Conservation (phyloP, 2,329 filamentous ascomycete species). For the Diaporthe aspalathi region DNA sequence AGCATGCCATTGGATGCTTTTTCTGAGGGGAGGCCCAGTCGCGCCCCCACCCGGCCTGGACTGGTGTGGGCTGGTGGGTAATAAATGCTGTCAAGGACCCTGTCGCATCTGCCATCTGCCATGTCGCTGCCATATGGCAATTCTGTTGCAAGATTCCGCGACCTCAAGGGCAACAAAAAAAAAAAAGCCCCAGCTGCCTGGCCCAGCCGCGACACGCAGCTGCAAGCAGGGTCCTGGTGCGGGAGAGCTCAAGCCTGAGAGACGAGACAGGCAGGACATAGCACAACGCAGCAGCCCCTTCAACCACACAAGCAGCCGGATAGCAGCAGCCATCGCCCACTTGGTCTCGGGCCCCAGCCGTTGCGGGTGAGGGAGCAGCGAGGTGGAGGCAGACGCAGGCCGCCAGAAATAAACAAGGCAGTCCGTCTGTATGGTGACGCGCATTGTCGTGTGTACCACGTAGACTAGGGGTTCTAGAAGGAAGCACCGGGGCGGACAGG, state of each 20-base stretch:
- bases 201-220: slow-evolving; percentile 26
- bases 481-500: slow-evolving; percentile 17
- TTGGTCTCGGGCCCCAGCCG: slow-evolving; percentile 3
- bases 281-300: slow-evolving; percentile 19
- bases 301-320: not conserved
- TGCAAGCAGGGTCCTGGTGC: slow-evolving; percentile 28
- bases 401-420: slow-evolving; percentile 32
- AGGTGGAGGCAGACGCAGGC: slow-evolving; percentile 17
- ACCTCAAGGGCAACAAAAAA: not conserved
- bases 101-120: slow-evolving; percentile 32
- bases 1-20: slow-evolving; percentile 23
- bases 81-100: slow-evolving; percentile 28
- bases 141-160: slow-evolving; percentile 22
- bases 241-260: not conserved
- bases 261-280: not conserved
- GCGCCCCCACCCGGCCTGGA: slow-evolving; percentile 29
- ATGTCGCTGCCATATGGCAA: slow-evolving; percentile 35
- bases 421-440: slow-evolving; percentile 20
- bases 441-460: slow-evolving; percentile 25
- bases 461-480: slow-evolving; percentile 31
- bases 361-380: not conserved
- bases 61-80: slow-evolving; percentile 29
- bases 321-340: slow-evolving; percentile 33
- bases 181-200: not conserved
- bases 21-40: slow-evolving; percentile 18